These are phyloP conservation scores for Symbiodinium natans DNA, from an alignment of 73 alveolate genomes.

Conservation along the genomic window DNA sequence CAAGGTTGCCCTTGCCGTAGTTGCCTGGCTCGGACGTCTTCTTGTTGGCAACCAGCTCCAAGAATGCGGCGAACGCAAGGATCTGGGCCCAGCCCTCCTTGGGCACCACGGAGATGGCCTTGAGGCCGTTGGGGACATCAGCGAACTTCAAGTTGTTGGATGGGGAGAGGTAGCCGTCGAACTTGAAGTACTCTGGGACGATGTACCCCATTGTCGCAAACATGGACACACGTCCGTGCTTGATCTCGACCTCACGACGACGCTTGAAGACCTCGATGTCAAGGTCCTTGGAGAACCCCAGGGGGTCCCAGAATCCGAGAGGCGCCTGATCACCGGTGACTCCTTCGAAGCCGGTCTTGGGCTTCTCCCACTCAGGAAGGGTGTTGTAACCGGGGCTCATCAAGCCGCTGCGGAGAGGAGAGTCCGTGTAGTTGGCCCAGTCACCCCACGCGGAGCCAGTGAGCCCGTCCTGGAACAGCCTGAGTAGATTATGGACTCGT, in stretches of 20 bases:
- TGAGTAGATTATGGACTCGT: neutral
- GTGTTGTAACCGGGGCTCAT: slow-evolving; percentile 93
- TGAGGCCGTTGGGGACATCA: slow-evolving; percentile 90
- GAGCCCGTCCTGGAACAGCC: slow-evolving; percentile 6
- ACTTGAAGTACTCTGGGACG: slow-evolving; percentile 86
- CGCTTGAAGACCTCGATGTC: slow-evolving; percentile 57
- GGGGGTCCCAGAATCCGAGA: slow-evolving; percentile 19
- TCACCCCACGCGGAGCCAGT: slow-evolving; percentile 27
- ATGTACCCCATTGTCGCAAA: slow-evolving; percentile 66
- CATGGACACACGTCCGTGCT: slow-evolving; percentile 89
- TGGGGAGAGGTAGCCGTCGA: slow-evolving; percentile 77
- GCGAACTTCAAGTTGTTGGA: slow-evolving; percentile 62
- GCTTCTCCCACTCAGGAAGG: slow-evolving; percentile 84
- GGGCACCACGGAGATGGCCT: slow-evolving; percentile 86
- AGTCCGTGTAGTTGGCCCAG: slow-evolving; percentile 17
- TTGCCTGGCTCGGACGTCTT: slow-evolving; percentile 91
- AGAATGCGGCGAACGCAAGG: slow-evolving; percentile 73
- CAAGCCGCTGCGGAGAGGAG: slow-evolving; percentile 76
- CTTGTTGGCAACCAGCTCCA: slow-evolving; percentile 84
- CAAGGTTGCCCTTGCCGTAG: slow-evolving; percentile 91
- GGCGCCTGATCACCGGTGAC: slow-evolving; percentile 10
- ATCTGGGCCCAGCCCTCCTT: slow-evolving; percentile 93
- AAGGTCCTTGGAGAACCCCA: neutral
- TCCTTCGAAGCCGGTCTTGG: slow-evolving; percentile 38
- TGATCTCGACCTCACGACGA: slow-evolving; percentile 58